Base-by-base conservation (phyloP, 202 grass and related monocot species). In the Carex arenaria region DNA sequence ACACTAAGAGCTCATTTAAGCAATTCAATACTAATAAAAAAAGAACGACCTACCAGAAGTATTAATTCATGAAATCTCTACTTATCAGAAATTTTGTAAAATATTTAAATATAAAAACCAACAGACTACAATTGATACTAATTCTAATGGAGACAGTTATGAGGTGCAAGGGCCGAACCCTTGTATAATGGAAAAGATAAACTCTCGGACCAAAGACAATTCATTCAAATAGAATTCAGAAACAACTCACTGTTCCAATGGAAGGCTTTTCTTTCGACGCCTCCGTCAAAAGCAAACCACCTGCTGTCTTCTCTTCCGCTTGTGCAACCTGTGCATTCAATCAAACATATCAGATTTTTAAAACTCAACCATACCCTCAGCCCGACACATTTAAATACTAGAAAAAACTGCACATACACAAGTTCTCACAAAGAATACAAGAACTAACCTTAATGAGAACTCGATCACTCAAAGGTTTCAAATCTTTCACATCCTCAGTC, bases 201-300 rank as follows among this genome's bases (percentile, higher is more conserved):
- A 19, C n/a, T 71, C 38, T 30, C 1, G 19, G 70, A 28, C 19
- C 69, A 72, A 72, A 73, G 45, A 74, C 4, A 75, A 77, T 59
- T 77, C 73, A 38, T 59, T 77, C 53, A 78, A n/a, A 7, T 14
- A 36, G 54, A 31, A 59, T 55, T 43, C 56, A 63, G 42, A 34
- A 71, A 64, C 52, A 38, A 84, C 88, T 91, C 68, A 97, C 92
- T 30, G 87, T 97, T 87, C 94, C 94, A 64, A 94, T 75, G 64
- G 94, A 94, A 87, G 94, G 94, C 23, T 89, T 97, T 79, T 94
- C 94, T 84, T 97, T 94, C 10, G 69, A 65, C 3, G 89, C 87
- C 82, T 92, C 87, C 13, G 90, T 94, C 84, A 97, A 88, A 12
- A 97, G 89, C 89, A 97, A 90, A 84, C 94, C 92, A 12, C 94